Conservation (phyloP, 2,329 filamentous ascomycete species). For the Microdochium nivale region DNA sequence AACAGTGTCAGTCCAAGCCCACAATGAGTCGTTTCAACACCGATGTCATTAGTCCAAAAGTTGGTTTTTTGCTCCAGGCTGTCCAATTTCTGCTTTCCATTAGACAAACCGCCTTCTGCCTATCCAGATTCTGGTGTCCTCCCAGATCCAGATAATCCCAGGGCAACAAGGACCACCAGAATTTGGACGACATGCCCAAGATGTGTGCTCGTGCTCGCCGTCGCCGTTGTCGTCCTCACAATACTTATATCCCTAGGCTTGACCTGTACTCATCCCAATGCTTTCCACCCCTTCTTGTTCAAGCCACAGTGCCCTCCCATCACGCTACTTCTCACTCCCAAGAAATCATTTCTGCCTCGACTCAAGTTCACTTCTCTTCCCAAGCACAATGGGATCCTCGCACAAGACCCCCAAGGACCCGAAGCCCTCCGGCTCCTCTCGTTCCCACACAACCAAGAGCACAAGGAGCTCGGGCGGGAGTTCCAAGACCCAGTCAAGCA, state of each 20-base stretch:
- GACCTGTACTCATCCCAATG: background rate
- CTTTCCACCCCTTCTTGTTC: no score
- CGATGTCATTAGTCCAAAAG: no score
- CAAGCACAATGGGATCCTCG: background rate
- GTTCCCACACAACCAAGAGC: background rate
- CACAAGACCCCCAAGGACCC: background rate
- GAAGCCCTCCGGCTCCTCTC: background rate
- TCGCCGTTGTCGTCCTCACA: background rate
- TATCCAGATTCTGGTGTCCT: background rate
- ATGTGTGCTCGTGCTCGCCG: no score
- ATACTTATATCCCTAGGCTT: background rate
- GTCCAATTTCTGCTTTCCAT: no score
- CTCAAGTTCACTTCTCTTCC: background rate
- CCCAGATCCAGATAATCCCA: background rate
- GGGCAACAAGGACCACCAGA: no score
- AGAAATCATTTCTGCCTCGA: background rate
- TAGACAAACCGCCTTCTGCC: no score
- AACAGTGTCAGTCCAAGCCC: no score
- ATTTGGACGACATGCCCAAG: background rate
- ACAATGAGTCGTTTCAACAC: no score
- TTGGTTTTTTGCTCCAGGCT: no score
- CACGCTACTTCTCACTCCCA: background rate
- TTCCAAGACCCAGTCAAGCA: background rate
- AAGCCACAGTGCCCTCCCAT: background rate
- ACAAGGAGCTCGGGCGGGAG: background rate